phyloP scores from a whole-genome alignment of 2,329 filamentous ascomycete species.

The Pseudocercospora pini-densiflorae region DNA sequence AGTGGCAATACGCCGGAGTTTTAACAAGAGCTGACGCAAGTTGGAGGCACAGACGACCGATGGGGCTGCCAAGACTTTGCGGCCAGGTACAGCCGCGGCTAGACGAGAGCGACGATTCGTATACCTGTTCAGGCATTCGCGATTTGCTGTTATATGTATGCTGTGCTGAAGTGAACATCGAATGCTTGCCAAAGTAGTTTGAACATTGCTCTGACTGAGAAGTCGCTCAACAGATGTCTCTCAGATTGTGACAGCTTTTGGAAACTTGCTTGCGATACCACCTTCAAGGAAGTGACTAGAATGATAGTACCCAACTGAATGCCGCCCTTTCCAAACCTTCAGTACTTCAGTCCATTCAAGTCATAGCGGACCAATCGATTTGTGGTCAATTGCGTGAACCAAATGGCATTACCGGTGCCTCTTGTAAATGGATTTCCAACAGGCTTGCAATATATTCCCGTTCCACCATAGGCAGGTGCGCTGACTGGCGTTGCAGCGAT shows the following conservation, averaged over 20 bases:
- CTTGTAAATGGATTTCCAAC: conserved; percentile 14
- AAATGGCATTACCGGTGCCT: conserved; percentile 17
- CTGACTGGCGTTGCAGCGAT: conserved; percentile 9
- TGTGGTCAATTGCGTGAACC: conserved; percentile 15
- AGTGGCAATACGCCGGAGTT: not conserved
- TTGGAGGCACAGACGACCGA: not conserved
- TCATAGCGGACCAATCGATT: conserved; percentile 20
- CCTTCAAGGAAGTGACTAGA: too few relatives aligned
- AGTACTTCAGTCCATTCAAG: conserved; percentile 14
- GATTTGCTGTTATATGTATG: too few relatives aligned
- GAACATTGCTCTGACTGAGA: too few relatives aligned
- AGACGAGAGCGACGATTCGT: not conserved
- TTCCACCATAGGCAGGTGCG: conserved; percentile 12
- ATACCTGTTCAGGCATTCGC: too few relatives aligned
- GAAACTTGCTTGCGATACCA: too few relatives aligned
- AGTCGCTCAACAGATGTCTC: too few relatives aligned
- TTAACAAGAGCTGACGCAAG: not conserved
- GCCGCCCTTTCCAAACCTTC: not conserved
- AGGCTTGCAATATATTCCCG: conserved; percentile 11
- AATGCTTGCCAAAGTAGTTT: too few relatives aligned
- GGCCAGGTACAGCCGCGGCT: not conserved
- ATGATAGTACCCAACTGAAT: too few relatives aligned
- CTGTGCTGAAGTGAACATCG: too few relatives aligned
- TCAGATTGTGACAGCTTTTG: too few relatives aligned
- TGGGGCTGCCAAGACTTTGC: not conserved